A percentile compares a stretch with the other conserved stretches of the same genome.
phyloP scores from a whole-genome alignment of 2,329 filamentous ascomycete genomes.

The Chalaropsis ovoidea region DNA sequence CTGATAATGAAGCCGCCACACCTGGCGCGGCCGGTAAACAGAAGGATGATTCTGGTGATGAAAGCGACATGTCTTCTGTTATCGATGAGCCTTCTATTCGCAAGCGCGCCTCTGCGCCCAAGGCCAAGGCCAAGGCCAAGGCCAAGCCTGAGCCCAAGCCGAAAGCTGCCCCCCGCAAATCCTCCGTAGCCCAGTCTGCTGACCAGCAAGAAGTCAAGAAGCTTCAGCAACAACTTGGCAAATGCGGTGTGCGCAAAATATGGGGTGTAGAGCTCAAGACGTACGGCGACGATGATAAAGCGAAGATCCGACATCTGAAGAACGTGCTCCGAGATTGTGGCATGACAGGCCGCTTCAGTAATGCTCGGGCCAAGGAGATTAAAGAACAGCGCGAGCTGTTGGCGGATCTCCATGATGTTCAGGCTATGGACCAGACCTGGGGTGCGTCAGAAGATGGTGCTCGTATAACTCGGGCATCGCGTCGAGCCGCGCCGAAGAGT shows the following conservation, averaged over 20 bases:
- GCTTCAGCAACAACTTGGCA: conserved; percentile 72
- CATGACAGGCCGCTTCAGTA: conserved; percentile 81
- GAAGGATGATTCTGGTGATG: conserved; percentile 31
- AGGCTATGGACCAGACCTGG: conserved; percentile 72
- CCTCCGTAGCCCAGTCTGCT: conserved; percentile 29
- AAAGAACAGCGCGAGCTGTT: conserved; percentile 76
- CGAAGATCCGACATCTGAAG: conserved; percentile 74
- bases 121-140: conserved; percentile 33
- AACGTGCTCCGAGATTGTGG: conserved; percentile 68
- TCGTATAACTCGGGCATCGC: conserved; percentile 36
- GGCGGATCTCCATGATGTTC: conserved; percentile 73
- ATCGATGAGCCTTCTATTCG: conserved; percentile 59
- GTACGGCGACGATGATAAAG: conserved; percentile 58
- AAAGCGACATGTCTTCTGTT: conserved; percentile 58
- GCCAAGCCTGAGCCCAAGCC: conserved; percentile 33
- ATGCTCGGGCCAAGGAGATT: conserved; percentile 74
- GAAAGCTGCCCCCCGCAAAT: conserved; percentile 30
- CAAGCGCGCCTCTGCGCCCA: conserved; percentile 28
- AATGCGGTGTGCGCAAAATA: conserved; percentile 86
- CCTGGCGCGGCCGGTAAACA: conserved; percentile 26
- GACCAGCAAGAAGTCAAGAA: conserved; percentile 77
- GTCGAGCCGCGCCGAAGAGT: conserved; percentile 27
- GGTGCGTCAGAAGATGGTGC: conserved; percentile 41
- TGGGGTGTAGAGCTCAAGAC: conserved; percentile 78
- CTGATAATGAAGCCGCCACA: conserved; percentile 13